Conservation (phyloP, 495 filamentous ascomycete genomes). For the Neurospora sp. region DNA sequence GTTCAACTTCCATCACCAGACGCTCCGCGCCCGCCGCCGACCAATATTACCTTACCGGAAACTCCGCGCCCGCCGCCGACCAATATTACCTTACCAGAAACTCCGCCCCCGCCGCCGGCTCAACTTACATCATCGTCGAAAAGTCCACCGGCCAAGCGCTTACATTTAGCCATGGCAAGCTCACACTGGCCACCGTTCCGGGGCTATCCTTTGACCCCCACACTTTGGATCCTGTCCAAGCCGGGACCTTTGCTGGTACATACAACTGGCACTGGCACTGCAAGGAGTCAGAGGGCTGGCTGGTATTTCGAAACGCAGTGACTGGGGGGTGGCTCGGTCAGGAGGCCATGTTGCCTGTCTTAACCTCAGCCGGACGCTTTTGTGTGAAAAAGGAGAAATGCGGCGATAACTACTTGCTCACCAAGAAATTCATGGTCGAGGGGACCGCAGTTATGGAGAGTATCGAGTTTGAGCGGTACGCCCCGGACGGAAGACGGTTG, state of each 20-base stretch:
- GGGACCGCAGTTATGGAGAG: not conserved
- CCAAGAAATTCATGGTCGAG: not conserved
- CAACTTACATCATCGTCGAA: not conserved
- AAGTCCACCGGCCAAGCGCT: not conserved
- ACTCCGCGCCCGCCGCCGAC: not conserved
- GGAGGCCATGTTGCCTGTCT: not conserved
- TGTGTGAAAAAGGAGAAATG: not conserved
- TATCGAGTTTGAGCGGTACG: not conserved
- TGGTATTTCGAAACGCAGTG: not conserved
- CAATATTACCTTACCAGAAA: not conserved
- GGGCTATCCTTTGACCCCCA: not conserved
- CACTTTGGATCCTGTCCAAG: not conserved
- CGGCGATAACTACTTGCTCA: not conserved
- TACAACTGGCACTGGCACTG: not conserved
- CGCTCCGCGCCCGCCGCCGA: not conserved
- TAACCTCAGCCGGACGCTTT: not conserved
- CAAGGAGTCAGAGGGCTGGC: not conserved
- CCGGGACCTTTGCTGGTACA: not conserved
- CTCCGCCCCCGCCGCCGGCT: not conserved
- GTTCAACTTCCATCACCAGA: not conserved
- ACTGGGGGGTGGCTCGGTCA: not conserved
- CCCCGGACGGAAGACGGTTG: not conserved
- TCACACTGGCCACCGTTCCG: not conserved
- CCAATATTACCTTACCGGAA: not conserved
- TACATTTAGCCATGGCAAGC: not conserved